Base-by-base conservation (phyloP, 257 asterid genomes). In the Lantana camara region DNA sequence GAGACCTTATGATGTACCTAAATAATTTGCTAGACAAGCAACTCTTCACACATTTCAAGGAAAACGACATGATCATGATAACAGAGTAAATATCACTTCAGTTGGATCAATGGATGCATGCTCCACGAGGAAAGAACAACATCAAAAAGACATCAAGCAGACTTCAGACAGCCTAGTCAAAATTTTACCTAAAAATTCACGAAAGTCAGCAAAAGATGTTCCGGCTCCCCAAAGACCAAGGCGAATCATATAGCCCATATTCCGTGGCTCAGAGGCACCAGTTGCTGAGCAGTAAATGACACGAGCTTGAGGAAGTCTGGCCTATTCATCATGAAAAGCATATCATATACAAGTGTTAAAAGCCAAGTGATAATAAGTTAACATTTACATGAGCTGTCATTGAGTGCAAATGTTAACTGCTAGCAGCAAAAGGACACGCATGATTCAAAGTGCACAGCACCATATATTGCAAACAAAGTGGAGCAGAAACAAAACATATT, bases 211-310 rank as follows among this genome's bases (percentile, higher is more conserved):
- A 80, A 94, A 94, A 79, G 96, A 85, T 46, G 99, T 94, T 82
- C 99, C 99, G 30, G 79, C 75, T 77, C 99, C 99, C 99, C 99
- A 94, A 74, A 94, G 97, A 59, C 99, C 99, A 72, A 94, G 96
- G 70, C 99, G 97, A 67, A 90, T 91, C 99, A 94, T 94, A 67
- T 94, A 94, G 46, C 96, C 99, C 96, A 94, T 74, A 70, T 94
- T 94, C 34, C 99, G 96, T 19, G 99, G 99, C 70, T 94, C 99
- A 66, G 99, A 90, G 73, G 99, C 97, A 76, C 99, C 99, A 77
- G 99, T 94, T 62, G 99, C 99, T 24, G 99, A 94, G 81, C 99
- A 94, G 73, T 94, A 94, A 59, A 88, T 67, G 49, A 94, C 84
- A 50, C 99, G 99, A 80, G 99, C 96, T 75, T 88, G 86, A 74